Base-by-base conservation (phyloP, 495 filamentous ascomycete species). In the Aspergillus ostianus region DNA sequence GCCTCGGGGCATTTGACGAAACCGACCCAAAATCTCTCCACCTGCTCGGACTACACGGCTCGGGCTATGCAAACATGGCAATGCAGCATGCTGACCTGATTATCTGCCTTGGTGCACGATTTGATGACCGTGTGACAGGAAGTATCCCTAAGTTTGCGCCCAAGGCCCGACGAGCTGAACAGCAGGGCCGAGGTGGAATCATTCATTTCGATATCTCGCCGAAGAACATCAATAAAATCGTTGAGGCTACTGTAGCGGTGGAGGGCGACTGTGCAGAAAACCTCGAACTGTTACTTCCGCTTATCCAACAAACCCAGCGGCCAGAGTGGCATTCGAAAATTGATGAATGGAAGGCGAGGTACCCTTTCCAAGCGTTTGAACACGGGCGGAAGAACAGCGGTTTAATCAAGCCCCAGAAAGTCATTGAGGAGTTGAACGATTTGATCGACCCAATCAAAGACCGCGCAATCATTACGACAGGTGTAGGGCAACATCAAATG, bases 401-500 rank as follows among this genome's bases (percentile, higher is more conserved):
- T 26, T 76, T 87, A 60, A 97, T 95, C 78, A 95, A 94, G 77
- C 93, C 93, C 2, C 92, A 98, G 75, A 81, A 84, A n/a, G 77
- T 96, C 53, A 92, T 98, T 54, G 84, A 92, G 69, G 87, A 88
- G 67, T 84, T 97, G 45, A 90, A 85, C 69, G 83, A 88, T 20
- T 77, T 92, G 18, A 91, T 88, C 1, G 85, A 82, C 2, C 64
- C 85, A 61, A 84, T 86, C 57, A 93, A 96, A 69, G 78, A 93
- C 13, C 77, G 85, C 55, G 94, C 90, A 10, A 85, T 94, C 68
- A 93, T 98, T 67, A 75, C 91, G 5, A 97, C 92, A 1, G 93
- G 93, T 65, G 93, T 97, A 30, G 93, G 93, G 27, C 92, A 97
- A 70, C 93, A 97, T 71, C 93, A 97, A 76, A 97, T 98, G 93